Evolutionary conservation across 768 basidiomycete species (phyloP), one percentile per base, ranked within the genome.

Genomic region (Amylocystis lapponica): DNA sequence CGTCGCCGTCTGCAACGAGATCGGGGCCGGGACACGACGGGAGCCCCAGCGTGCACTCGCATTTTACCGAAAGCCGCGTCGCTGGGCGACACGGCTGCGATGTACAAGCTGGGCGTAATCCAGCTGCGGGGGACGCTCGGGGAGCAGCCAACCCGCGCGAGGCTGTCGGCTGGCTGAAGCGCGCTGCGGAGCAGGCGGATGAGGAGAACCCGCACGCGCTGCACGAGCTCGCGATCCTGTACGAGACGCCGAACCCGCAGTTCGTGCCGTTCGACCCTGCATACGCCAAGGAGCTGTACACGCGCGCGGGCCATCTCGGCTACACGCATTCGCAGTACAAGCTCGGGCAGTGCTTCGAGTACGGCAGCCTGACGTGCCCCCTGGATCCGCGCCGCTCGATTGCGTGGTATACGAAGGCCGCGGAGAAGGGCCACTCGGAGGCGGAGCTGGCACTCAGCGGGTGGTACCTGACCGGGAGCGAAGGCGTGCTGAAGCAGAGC

Each of bases 61-160:
- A 4, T 97, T 99, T 60, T 98, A 97, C 67, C 83, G 94, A 47
- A 97, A 63, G 90, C 96, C 4, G 93, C 93, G 8, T 92, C 92
- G 1, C 69, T 98, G 27, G 94, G 94, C 16, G 96, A 98, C 62
- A 97, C 95, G 0, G 83, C 95, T 21, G 96, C 93, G 3, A 99
- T 98, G 96, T 98, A 96, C 71, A 98, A 98, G 64, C 80, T 99
- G n/a, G 93, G 93, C n/a, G 94, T 96, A 85, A 87, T 97, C 50
- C 74, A 96, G 23, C 72, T 98, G 17, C 78, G 88, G 27, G 95
- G 94, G 10, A 66, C 80, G 13, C 73, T 97, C 4, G 85, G 81
- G 20, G 90, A 94, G 61, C 78, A 74, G 43, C 81, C 77, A 96
- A 96, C 59, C 81, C 81, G 2, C 79, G 93, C 25, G 96, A 99